These are phyloP conservation scores for Omphalea diandra DNA, from an alignment of 441 rosid species.

Conservation along the genomic window DNA sequence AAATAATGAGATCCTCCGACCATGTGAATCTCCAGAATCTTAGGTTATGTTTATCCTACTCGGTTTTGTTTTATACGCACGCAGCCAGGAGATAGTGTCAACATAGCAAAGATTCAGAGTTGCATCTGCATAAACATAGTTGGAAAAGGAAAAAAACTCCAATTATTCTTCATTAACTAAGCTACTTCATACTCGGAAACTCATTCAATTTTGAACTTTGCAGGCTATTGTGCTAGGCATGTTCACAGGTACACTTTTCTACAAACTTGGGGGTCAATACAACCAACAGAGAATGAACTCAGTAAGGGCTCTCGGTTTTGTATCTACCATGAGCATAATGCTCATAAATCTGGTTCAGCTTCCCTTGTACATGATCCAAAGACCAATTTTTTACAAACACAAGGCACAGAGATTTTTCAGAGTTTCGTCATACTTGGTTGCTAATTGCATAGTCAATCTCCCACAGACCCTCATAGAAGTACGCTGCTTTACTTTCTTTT, in stretches of 20 bases:
- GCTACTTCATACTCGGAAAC: background rate
- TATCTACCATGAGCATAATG: conserved; percentile 35
- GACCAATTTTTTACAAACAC: conserved; percentile 33
- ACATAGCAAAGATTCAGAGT: background rate
- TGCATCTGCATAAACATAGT: background rate
- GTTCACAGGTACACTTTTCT: conserved; percentile 32
- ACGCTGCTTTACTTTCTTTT: conserved; percentile 7
- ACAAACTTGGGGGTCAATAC: conserved; percentile 27
- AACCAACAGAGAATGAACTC: conserved; percentile 37
- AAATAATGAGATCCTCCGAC: background rate
- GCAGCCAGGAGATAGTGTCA: too few relatives aligned
- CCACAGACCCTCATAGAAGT: conserved; percentile 37
- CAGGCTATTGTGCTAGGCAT: conserved; percentile 31
- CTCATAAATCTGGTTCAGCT: too few relatives aligned
- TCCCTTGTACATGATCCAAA: too few relatives aligned
- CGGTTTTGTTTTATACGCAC: too few relatives aligned
- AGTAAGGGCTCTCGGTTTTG: too few relatives aligned
- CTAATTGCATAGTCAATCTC: conserved; percentile 33
- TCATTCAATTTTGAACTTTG: conserved; percentile 6
- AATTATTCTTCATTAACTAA: background rate
- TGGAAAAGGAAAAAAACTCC: background rate
- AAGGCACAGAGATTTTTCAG: conserved; percentile 30
- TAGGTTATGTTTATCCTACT: too few relatives aligned
- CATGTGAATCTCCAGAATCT: background rate
- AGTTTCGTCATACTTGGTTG: conserved; percentile 31